phyloP scores from a whole-genome alignment of 176 grass and related monocot genomes.

The Juncus inflexus region DNA sequence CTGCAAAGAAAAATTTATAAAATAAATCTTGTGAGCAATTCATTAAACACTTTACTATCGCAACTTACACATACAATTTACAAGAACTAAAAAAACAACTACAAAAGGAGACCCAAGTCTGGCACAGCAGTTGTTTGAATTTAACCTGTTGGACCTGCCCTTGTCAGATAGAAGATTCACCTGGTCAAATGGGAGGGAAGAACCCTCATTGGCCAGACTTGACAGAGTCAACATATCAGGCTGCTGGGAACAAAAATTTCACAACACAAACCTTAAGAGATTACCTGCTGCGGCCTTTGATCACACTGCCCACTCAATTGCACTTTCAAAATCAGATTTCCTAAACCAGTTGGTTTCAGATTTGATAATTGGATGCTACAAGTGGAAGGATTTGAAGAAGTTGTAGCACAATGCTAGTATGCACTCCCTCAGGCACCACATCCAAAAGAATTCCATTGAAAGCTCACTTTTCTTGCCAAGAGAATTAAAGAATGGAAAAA shows the following conservation, averaged over 20 bases:
- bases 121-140: neutral
- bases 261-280: neutral
- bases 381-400: neutral
- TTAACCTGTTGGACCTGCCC: neutral
- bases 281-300: neutral
- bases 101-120: too few species aligned
- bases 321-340: neutral
- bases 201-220: neutral
- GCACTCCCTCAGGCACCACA: neutral
- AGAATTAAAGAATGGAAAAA: neutral
- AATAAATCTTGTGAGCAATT: too few species aligned
- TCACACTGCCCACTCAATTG: neutral
- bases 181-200: neutral
- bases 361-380: neutral
- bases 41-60: too few species aligned
- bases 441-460: neutral
- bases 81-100: too few species aligned
- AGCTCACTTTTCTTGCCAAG: neutral
- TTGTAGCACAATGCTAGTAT: neutral
- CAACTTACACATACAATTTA: too few species aligned
- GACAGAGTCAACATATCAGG: neutral
- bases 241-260: neutral
- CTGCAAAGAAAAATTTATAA: too few species aligned
- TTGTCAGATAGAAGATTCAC: neutral
- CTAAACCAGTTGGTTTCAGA: neutral